Base-by-base conservation (phyloP, 805 yeast genomes). In the Nakazawaea wickerhamii region DNA sequence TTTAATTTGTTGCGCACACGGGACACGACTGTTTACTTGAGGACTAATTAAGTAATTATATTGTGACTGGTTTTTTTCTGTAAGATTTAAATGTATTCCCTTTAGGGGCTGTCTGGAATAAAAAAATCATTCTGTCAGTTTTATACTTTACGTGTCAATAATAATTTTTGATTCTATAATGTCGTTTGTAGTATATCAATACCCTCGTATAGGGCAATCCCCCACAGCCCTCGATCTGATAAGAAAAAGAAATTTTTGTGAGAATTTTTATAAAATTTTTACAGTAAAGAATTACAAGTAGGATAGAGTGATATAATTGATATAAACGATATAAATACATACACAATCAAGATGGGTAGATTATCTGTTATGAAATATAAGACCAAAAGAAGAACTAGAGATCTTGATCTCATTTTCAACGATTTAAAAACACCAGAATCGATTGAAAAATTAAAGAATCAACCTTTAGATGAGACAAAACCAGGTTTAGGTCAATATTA, bases 401-500 rank as follows among this genome's bases (percentile, higher is more conserved):
- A 89, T 55, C 67, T 86, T 46, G 99, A 93, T 58, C 76, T 81
- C 55, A 83, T 93, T 46, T 77, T 83, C 55, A 70, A 77, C 30
- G 99, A 93, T 56, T 62, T 93, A 40, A 67, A 82, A 2, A 63
- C 79, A 3, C 70, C 74, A 30, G 84, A 80, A 30, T 65, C 81
- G n/a, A 81, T 88, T 43, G 61, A 71, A 43, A 67, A 71, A 32
- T 69, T 89, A 44, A 75, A 85, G 58, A 81, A 84, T 58, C 98
- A 91, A 63, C 84, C 87, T 4, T 61, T 85, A 44, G 96, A 91
- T 61, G 98, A 91, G 64, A 77, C 80, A 34, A 82, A 83, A 57
- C 90, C 97, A 1, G 99, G 99, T 1, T 66, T 93, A 50, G 99
- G 96, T 13, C 98, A 93, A 63, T 83, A 77, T 63, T 93, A 87